Conservation (phyloP, 306 rosid species). For the Gynostemma pentaphyllum region DNA sequence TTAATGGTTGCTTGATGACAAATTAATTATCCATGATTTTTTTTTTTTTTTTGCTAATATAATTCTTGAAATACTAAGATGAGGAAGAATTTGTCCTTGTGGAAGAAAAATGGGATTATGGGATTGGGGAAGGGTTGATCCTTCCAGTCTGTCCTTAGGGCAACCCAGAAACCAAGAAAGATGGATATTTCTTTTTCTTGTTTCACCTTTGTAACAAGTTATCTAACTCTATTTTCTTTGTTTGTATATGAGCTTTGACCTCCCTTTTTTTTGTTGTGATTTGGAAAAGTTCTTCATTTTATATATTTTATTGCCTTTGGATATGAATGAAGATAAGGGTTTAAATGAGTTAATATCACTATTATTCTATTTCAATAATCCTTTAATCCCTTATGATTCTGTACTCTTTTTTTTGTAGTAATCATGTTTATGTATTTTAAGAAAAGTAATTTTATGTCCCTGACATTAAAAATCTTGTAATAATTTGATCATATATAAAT, state of each 20-base stretch:
- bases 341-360: background rate
- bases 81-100: background rate
- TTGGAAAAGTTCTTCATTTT: background rate
- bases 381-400: too few species aligned
- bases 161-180: background rate
- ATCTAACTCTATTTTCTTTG: background rate
- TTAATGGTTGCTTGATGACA: too few species aligned
- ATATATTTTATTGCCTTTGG: background rate
- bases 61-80: too few species aligned
- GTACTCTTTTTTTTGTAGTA: too few species aligned
- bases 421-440: too few species aligned
- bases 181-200: background rate
- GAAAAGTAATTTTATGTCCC: too few species aligned
- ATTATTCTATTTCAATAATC: too few species aligned
- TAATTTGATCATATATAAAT: too few species aligned
- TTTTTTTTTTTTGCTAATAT: too few species aligned
- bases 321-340: background rate
- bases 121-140: constrained; percentile 1
- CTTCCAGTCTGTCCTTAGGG: constrained; percentile 9
- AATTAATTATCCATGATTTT: background rate
- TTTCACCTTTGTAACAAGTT: background rate
- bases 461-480: too few species aligned
- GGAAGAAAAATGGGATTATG: constrained; percentile 2
- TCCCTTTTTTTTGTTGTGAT: background rate
- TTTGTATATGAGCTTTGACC: background rate